phyloP scores from a whole-genome alignment of 495 filamentous ascomycete species.

The Astrothelium subdiscretum region DNA sequence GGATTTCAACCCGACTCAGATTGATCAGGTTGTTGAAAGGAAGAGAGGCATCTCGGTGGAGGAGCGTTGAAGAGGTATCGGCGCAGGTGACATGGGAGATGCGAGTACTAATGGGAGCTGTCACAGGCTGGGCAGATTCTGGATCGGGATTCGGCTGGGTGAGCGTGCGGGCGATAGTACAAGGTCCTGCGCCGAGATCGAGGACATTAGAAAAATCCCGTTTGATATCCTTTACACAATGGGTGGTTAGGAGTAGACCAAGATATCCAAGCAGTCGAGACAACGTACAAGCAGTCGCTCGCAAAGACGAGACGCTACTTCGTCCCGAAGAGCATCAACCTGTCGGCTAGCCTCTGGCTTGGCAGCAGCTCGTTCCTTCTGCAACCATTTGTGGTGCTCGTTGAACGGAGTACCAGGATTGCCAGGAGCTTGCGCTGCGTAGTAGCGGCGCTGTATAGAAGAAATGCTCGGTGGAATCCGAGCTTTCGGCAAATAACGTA shows the following conservation, averaged over 20 bases:
- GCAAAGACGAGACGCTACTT: constrained; percentile 73
- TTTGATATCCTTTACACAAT: constrained; percentile 68
- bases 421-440: constrained; percentile 66
- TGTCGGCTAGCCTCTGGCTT: constrained; percentile 60
- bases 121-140: constrained; percentile 35
- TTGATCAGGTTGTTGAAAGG: constrained; percentile 63
- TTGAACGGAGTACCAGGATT: constrained; percentile 80
- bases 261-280: constrained; percentile 1
- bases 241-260: background rate
- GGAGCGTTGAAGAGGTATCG: constrained; percentile 64
- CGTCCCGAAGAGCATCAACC: constrained; percentile 85
- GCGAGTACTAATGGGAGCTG: constrained; percentile 52
- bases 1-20: constrained; percentile 59
- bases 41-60: constrained; percentile 69
- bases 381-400: constrained; percentile 69
- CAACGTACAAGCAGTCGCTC: constrained; percentile 66
- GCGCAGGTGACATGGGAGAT: constrained; percentile 64
- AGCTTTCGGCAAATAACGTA: background rate
- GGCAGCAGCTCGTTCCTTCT: constrained; percentile 73
- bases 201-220: constrained; percentile 73
- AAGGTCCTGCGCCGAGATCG: constrained; percentile 90
- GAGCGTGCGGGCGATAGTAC: constrained; percentile 78
- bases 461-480: background rate
- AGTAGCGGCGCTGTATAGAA: constrained; percentile 32
- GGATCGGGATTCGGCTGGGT: constrained; percentile 55